Percentiles rank a stretch among this genome's conserved stretches.
Conservation (phyloP, 192 early-diverging fungal genomes). For the Gryganskiella cystojenkinii region DNA sequence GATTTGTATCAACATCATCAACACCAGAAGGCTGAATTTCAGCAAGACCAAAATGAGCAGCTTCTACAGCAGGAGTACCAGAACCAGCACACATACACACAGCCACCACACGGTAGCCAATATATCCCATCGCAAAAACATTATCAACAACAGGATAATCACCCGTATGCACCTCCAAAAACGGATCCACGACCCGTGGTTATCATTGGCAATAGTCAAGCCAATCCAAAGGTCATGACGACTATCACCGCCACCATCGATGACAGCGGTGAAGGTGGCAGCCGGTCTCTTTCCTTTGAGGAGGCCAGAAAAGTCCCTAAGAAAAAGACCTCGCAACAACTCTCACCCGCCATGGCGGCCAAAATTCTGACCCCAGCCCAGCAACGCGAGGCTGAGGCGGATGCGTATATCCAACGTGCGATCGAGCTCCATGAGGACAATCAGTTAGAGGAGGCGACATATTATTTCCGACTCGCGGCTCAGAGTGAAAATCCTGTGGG, state of each 20-base stretch:
- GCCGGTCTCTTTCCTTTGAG: conserved; percentile 15
- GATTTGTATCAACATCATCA: conserved; percentile 1
- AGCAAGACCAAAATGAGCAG: conserved; percentile 2
- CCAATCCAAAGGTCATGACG: background rate
- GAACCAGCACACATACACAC: too few relatives aligned
- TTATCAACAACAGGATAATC: too few relatives aligned
- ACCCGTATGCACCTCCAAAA: too few relatives aligned
- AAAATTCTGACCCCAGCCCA: conserved; percentile 30
- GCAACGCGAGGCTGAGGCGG: conserved; percentile 55
- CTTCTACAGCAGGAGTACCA: background rate
- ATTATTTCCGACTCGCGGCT: conserved; percentile 78
- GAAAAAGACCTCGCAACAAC: background rate
- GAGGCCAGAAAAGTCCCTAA: background rate
- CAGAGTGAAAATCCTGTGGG: conserved; percentile 74
- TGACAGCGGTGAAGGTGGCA: background rate
- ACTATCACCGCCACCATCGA: conserved; percentile 30
- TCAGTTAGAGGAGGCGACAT: conserved; percentile 77
- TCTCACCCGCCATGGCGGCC: conserved; percentile 6
- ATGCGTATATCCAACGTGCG: conserved; percentile 72
- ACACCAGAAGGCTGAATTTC: background rate
- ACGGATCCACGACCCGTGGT: too few relatives aligned
- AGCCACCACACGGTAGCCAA: too few relatives aligned
- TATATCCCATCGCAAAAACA: too few relatives aligned
- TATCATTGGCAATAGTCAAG: too few relatives aligned
- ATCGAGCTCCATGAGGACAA: conserved; percentile 80